Percentiles rank a stretch among this genome's conserved stretches.
Conservation (phyloP, 345 rosid species). For the Eucalyptus sp. region DNA sequence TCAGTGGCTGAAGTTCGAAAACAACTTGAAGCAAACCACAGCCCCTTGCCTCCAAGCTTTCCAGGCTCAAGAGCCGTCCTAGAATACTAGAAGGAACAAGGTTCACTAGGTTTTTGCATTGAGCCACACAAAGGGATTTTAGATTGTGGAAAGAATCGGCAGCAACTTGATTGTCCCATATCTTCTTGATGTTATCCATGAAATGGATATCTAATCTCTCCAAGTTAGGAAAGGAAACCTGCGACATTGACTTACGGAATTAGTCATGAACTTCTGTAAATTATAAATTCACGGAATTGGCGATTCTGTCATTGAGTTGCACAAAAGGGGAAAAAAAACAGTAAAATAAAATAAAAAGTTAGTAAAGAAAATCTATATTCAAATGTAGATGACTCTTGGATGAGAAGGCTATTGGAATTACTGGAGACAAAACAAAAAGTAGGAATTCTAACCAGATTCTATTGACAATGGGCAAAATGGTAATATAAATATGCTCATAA, state of each 20-base stretch:
- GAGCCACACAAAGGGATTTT: rapidly evolving
- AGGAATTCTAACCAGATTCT: too few species aligned
- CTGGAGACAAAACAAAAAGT: neutral
- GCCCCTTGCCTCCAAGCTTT: rapidly evolving
- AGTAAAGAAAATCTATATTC: neutral
- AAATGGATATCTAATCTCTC: rapidly evolving
- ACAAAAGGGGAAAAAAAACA: neutral
- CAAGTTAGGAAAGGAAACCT: neutral
- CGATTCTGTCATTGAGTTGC: neutral
- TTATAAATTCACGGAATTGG: rapidly evolving
- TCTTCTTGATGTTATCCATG: neutral
- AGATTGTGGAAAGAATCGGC: neutral
- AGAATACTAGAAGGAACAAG: neutral
- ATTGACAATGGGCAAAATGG: too few species aligned
- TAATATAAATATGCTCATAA: neutral
- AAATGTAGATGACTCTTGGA: rapidly evolving
- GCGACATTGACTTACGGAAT: rapidly evolving
- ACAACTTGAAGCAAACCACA: too few species aligned
- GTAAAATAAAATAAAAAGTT: too few species aligned
- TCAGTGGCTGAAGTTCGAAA: rapidly evolving
- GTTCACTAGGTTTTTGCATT: neutral
- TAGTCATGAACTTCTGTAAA: neutral
- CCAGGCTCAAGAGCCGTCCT: too few species aligned
- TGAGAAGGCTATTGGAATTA: neutral
- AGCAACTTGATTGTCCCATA: neutral